Evolutionary conservation across 2,329 filamentous ascomycete species (phyloP).

Genomic region (Acephala macrosclerotiorum): DNA sequence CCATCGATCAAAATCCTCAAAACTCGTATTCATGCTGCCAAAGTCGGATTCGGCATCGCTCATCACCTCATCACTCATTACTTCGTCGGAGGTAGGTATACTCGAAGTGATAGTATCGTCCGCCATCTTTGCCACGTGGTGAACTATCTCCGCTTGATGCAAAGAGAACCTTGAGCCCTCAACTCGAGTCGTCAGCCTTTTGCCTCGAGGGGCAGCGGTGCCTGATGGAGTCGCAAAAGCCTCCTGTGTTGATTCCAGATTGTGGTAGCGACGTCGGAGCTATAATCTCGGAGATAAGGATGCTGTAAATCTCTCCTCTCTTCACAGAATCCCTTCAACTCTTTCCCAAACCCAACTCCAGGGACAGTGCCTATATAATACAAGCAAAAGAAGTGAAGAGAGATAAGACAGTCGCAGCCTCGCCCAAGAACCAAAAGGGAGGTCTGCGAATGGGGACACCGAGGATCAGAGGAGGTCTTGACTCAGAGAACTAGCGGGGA

Average conservation of each 20-base stretch:
- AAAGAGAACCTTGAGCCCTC: neutral
- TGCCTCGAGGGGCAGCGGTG: neutral
- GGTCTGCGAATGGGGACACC: constrained; percentile 18
- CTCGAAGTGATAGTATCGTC: neutral
- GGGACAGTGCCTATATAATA: constrained; percentile 2
- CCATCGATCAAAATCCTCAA: constrained; percentile 31
- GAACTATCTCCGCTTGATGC: neutral
- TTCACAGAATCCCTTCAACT: neutral
- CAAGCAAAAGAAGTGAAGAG: neutral
- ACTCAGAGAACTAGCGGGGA: constrained; percentile 2
- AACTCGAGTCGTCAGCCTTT: neutral
- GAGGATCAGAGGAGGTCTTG: constrained; percentile 4
- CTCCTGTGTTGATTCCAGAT: neutral
- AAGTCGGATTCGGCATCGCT: constrained; percentile 11
- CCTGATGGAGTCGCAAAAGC: neutral
- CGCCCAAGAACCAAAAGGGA: neutral
- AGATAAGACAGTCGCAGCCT: constrained; percentile 13
- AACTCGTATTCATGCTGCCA: constrained; percentile 10
- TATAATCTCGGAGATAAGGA: constrained; percentile 3
- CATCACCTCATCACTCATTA: constrained; percentile 18
- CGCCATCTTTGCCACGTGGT: constrained; percentile 9
- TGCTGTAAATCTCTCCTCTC: constrained; percentile 4
- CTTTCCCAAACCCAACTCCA: neutral
- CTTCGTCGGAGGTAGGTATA: neutral
- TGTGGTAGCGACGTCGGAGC: neutral